These are phyloP conservation scores for Capronia epimyces DNA, from an alignment of 2,329 filamentous ascomycete genomes.

Conservation along the genomic window DNA sequence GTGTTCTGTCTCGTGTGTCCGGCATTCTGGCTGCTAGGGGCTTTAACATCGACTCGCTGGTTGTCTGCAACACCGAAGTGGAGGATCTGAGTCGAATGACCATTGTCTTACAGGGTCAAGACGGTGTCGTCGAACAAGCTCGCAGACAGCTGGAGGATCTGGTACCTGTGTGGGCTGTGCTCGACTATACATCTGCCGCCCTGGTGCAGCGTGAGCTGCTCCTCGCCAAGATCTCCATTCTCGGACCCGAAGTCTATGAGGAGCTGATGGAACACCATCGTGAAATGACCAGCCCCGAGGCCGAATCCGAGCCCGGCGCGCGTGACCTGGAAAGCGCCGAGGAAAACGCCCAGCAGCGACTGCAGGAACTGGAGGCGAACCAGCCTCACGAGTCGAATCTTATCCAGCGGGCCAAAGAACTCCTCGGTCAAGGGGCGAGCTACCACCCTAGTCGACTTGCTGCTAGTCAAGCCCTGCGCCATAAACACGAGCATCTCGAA, in stretches of 20 bases:
- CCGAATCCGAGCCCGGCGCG: conserved; percentile 30
- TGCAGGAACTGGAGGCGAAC: conserved; percentile 37
- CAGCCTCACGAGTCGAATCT: conserved; percentile 29
- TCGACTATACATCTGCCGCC: conserved; percentile 89
- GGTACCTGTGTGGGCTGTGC: conserved; percentile 94
- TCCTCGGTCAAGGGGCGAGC: conserved; percentile 45
- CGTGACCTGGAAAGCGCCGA: conserved; percentile 35
- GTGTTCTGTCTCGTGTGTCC: conserved; percentile 91
- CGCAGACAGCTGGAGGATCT: conserved; percentile 91
- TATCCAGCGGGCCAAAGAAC: conserved; percentile 25
- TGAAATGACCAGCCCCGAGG: conserved; percentile 65
- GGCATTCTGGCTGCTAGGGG: conserved; percentile 92
- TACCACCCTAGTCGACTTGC: conserved; percentile 88
- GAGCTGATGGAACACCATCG: conserved; percentile 92
- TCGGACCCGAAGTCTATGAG: conserved; percentile 97
- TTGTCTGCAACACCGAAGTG: conserved; percentile 96
- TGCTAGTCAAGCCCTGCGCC: conserved; percentile 79
- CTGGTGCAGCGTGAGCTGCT: conserved; percentile 94
- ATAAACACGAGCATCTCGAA: conserved; percentile 96
- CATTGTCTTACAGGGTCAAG: conserved; percentile 91
- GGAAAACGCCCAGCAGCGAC: conserved; percentile 26
- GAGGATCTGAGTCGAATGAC: conserved; percentile 97
- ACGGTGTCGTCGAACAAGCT: conserved; percentile 95
- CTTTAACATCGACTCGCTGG: conserved; percentile 98
- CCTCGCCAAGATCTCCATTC: conserved; percentile 91